Evolutionary conservation across 257 asterid genomes (phyloP).

Genomic region (Plectranthus barbatus): DNA sequence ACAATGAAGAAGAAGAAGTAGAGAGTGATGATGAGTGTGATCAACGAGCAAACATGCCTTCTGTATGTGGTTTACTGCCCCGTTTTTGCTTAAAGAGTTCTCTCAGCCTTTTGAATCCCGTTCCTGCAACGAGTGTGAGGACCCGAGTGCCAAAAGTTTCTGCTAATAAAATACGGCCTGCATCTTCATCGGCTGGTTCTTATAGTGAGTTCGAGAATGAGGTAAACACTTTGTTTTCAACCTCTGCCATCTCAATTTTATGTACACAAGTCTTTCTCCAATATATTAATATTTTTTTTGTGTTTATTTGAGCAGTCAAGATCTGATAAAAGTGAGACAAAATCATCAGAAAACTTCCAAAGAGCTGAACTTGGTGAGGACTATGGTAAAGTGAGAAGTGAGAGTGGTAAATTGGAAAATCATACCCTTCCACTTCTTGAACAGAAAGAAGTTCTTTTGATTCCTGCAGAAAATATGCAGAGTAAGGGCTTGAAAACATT

Average conservation of each 20-base stretch:
- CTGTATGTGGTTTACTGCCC: slow-evolving; percentile 70
- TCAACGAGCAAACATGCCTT: slow-evolving; percentile 24
- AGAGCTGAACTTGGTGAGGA: slow-evolving; percentile 18
- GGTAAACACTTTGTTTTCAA: slow-evolving; percentile 28
- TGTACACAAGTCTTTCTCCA: neutral
- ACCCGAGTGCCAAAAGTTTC: slow-evolving; percentile 45
- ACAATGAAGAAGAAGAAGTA: slow-evolving; percentile 39
- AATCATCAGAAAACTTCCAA: slow-evolving; percentile 29
- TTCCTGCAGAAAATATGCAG: no score
- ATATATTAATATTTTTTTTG: neutral
- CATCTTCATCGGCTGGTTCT: slow-evolving; percentile 41
- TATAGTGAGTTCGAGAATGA: slow-evolving; percentile 43
- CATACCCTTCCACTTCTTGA: slow-evolving; percentile 12
- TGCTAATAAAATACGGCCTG: slow-evolving; percentile 29
- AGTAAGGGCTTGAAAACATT: slow-evolving; percentile 23
- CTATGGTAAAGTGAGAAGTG: slow-evolving; percentile 12
- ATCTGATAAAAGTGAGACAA: slow-evolving; percentile 29
- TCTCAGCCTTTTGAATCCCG: slow-evolving; percentile 42
- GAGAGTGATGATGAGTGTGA: slow-evolving; percentile 50
- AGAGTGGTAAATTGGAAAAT: slow-evolving; percentile 4
- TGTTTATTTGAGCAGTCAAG: slow-evolving; percentile 31
- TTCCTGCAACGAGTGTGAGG: slow-evolving; percentile 57
- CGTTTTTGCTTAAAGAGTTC: slow-evolving; percentile 68
- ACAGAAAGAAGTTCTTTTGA: slow-evolving; percentile 10
- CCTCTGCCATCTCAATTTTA: neutral